Conservation (phyloP, 2,329 filamentous ascomycete species). For the Talaromyces sp. region DNA sequence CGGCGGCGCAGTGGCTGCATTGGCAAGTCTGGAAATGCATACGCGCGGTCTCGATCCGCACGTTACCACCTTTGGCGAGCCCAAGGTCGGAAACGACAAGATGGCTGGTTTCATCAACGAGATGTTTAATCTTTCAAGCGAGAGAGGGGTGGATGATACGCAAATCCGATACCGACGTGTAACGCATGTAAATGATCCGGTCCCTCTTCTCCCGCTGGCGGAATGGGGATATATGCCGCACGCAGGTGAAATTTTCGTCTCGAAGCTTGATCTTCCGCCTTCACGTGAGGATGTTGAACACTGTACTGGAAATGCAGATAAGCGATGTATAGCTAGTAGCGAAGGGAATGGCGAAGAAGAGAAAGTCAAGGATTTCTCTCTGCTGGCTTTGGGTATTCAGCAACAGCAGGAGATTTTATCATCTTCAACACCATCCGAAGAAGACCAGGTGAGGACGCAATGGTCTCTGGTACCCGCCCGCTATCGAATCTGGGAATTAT, state of each 20-base stretch:
- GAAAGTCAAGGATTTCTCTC: not conserved
- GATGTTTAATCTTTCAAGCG: slow-evolving; percentile 45
- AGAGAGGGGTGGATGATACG: not conserved
- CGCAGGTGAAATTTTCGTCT: slow-evolving; percentile 82
- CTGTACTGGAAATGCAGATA: slow-evolving; percentile 71
- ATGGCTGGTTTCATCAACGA: slow-evolving; percentile 55
- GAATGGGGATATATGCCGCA: slow-evolving; percentile 90
- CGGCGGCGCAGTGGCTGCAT: slow-evolving; percentile 83
- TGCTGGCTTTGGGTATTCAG: not conserved
- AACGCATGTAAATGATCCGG: slow-evolving; percentile 82
- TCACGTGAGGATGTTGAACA: slow-evolving; percentile 63
- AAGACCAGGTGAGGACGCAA: slow-evolving; percentile 1
- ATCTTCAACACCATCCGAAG: not conserved
- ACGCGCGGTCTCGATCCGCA: slow-evolving; percentile 70
- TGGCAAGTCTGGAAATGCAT: slow-evolving; percentile 79
- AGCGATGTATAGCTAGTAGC: slow-evolving; percentile 65
- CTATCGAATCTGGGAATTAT: slow-evolving; percentile 83
- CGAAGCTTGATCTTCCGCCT: slow-evolving; percentile 67
- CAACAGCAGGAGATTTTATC: not conserved
- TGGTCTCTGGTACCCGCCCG: slow-evolving; percentile 41
- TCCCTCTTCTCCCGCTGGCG: slow-evolving; percentile 77
- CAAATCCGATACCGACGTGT: slow-evolving; percentile 64
- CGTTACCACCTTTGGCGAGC: slow-evolving; percentile 92
- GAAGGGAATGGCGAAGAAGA: slow-evolving; percentile 27
- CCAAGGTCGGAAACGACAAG: slow-evolving; percentile 57